These are phyloP conservation scores for Cladobotryum protrusum DNA, from an alignment of 2,329 filamentous ascomycete genomes.

Conservation along the genomic window DNA sequence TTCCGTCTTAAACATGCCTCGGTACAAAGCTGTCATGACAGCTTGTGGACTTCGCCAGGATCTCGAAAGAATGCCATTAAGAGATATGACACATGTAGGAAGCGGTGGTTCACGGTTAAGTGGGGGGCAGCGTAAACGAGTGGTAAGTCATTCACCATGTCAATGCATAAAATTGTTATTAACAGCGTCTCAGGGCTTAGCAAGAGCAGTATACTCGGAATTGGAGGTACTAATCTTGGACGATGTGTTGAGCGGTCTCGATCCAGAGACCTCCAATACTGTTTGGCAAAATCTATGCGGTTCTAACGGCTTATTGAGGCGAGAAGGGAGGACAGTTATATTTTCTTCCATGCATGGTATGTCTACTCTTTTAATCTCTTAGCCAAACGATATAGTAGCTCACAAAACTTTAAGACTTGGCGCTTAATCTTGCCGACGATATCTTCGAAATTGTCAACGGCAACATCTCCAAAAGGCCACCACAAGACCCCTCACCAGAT, in stretches of 20 bases:
- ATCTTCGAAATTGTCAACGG: too few relatives aligned
- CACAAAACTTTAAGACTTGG: too few relatives aligned
- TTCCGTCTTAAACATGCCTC: background rate
- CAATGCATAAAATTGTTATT: background rate
- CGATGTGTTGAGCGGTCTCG: conserved; percentile 1
- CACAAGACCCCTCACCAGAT: too few relatives aligned
- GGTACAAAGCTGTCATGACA: background rate
- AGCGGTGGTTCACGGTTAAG: background rate
- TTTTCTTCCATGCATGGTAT: too few relatives aligned
- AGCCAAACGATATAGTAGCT: too few relatives aligned
- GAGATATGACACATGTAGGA: background rate
- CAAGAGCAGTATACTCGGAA: background rate
- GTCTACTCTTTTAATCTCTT: too few relatives aligned
- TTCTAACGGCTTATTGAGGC: too few relatives aligned
- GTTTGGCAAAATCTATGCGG: too few relatives aligned
- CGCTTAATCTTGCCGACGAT: too few relatives aligned
- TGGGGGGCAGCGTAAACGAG: background rate
- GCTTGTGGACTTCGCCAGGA: background rate
- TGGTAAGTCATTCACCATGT: background rate
- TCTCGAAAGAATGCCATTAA: background rate
- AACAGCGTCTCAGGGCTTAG: background rate
- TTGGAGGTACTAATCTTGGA: background rate
- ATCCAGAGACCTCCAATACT: background rate
- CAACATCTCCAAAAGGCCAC: too few relatives aligned
- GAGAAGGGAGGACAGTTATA: too few relatives aligned